Evolutionary conservation across 441 rosid genomes (phyloP).

Genomic region (Gossypium schwendimanii): DNA sequence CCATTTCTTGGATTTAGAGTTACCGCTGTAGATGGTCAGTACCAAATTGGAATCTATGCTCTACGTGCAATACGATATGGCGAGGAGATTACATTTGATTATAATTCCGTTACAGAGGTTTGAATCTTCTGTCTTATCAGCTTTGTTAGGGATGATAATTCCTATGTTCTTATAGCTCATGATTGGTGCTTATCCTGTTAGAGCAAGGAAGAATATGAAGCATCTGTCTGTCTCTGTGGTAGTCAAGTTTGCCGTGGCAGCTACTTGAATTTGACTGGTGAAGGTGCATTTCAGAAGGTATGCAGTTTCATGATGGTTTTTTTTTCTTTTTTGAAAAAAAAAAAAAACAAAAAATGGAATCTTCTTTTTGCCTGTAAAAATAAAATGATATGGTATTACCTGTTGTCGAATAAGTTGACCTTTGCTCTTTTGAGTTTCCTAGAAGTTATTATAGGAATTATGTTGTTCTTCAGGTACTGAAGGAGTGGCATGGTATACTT

Average conservation of each 20-base stretch:
- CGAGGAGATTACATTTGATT: constrained; percentile 97
- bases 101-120: constrained; percentile 98
- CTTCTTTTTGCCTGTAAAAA: background rate
- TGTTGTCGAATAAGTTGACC: constrained; percentile 1
- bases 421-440: constrained; percentile 2
- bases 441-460: constrained; percentile 2
- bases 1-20: constrained; percentile 54
- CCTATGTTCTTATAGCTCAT: constrained; percentile 6
- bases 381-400: background rate
- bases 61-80: constrained; percentile 76
- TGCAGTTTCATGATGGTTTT: background rate
- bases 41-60: constrained; percentile 94
- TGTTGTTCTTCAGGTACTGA: constrained; percentile 53
- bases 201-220: constrained; percentile 99
- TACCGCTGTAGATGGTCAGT: constrained; percentile 96
- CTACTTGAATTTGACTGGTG: constrained; percentile 98
- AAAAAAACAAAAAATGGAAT: background rate
- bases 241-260: constrained; percentile 99
- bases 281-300: constrained; percentile 98
- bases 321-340: background rate
- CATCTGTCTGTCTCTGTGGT: constrained; percentile 98
- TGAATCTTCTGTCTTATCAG: constrained; percentile 22
- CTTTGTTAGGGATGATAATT: constrained; percentile 16
- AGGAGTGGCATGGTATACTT: constrained; percentile 88
- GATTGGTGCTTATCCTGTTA: constrained; percentile 31